phyloP scores from a whole-genome alignment of 2,329 filamentous ascomycete species.

The Botrytis cinerea region DNA sequence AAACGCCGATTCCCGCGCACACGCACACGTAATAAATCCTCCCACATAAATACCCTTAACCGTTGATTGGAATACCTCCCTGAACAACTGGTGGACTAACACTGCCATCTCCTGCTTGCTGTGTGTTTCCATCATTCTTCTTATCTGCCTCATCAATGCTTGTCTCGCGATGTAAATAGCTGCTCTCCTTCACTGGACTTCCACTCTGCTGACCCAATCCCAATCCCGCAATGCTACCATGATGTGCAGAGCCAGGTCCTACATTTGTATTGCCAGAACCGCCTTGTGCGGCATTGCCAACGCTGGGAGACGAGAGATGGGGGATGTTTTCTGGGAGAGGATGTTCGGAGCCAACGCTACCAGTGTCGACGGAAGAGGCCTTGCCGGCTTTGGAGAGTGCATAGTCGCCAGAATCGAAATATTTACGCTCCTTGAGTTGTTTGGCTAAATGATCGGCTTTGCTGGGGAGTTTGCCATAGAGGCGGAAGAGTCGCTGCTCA shows the following conservation, averaged over 20 bases:
- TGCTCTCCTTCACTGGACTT: slow-evolving; percentile 88
- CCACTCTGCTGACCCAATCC: slow-evolving; percentile 57
- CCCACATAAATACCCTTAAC: slow-evolving; percentile 45
- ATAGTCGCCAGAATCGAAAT: slow-evolving; percentile 96
- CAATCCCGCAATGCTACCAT: slow-evolving; percentile 46
- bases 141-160: slow-evolving; percentile 62
- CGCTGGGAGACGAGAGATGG: slow-evolving; percentile 70
- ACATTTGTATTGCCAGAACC: slow-evolving; percentile 48
- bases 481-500: slow-evolving; percentile 92
- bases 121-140: slow-evolving; percentile 42
- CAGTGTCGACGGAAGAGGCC: slow-evolving; percentile 89
- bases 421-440: slow-evolving; percentile 98
- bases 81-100: slow-evolving; percentile 48
- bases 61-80: slow-evolving; percentile 65
- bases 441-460: slow-evolving; percentile 97
- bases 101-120: slow-evolving; percentile 37
- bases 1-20: slow-evolving; percentile 24
- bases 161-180: slow-evolving; percentile 80
- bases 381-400: slow-evolving; percentile 97
- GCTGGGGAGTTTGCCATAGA: slow-evolving; percentile 96
- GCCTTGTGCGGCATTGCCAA: slow-evolving; percentile 45
- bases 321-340: slow-evolving; percentile 94
- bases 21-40: slow-evolving; percentile 21
- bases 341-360: slow-evolving; percentile 90
- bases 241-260: slow-evolving; percentile 24